Evolutionary conservation across 805 yeast genomes (phyloP).

Genomic region (Wickerhamomyces bovis): DNA sequence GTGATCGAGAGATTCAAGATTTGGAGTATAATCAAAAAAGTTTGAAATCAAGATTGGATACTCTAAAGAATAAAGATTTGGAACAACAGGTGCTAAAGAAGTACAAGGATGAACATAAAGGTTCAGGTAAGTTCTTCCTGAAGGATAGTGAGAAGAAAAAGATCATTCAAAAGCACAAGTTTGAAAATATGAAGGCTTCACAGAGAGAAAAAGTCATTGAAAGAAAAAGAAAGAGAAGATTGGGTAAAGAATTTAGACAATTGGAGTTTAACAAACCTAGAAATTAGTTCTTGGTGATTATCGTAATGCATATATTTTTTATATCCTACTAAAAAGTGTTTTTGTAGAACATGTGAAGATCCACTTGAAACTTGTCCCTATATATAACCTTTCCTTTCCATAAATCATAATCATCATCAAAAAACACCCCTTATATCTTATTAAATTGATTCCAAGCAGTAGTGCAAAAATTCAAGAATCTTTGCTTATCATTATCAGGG

Average conservation of each 20-base stretch:
- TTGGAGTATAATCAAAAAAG: constrained; percentile 55
- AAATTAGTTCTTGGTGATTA: constrained; percentile 2
- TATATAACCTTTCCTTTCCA: not conserved
- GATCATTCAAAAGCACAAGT: constrained; percentile 71
- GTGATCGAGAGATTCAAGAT: constrained; percentile 42
- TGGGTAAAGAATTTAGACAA: constrained; percentile 70
- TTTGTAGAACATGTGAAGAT: too few relatives aligned
- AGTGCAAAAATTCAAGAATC: constrained; percentile 29
- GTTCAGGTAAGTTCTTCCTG: constrained; percentile 46
- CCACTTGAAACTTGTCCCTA: too few relatives aligned
- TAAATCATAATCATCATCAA: too few relatives aligned
- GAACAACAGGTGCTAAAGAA: constrained; percentile 62
- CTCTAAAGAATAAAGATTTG: constrained; percentile 67
- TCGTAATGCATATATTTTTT: not conserved
- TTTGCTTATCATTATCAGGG: constrained; percentile 17
- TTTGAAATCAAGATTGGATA: constrained; percentile 58
- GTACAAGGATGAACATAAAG: constrained; percentile 40
- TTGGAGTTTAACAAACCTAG: constrained; percentile 34
- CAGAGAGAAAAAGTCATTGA: constrained; percentile 81
- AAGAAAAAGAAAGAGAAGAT: constrained; percentile 78
- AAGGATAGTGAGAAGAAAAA: constrained; percentile 68
- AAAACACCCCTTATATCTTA: constrained; percentile 1
- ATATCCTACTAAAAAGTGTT: too few relatives aligned
- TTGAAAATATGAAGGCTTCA: constrained; percentile 61
- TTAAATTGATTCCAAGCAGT: constrained; percentile 30